Conservation (phyloP, 2,329 filamentous ascomycete species). For the Aspergillus japonicus region DNA sequence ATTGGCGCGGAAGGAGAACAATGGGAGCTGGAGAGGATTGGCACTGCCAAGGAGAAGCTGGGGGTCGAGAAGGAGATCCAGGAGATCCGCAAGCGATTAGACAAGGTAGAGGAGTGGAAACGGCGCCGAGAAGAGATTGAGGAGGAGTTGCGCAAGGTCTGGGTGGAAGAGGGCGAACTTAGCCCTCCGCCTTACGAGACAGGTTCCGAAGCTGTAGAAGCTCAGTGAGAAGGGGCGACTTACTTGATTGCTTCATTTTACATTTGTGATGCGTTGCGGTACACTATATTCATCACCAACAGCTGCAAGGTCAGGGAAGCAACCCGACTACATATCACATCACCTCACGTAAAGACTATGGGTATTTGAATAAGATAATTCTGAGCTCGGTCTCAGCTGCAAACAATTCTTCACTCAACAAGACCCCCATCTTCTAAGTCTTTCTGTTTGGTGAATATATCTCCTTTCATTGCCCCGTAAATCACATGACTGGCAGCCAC, state of each 20-base stretch:
- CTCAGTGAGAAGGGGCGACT: not conserved
- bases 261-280: too few relatives aligned
- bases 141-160: slow-evolving; percentile 67
- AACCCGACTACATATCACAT: too few relatives aligned
- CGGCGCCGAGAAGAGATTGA: slow-evolving; percentile 76
- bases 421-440: too few relatives aligned
- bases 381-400: too few relatives aligned
- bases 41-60: slow-evolving; percentile 88
- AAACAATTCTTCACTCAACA: too few relatives aligned
- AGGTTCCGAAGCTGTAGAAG: slow-evolving; percentile 17
- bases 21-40: slow-evolving; percentile 92
- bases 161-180: slow-evolving; percentile 50
- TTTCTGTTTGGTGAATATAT: not conserved
- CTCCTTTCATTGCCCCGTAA: not conserved
- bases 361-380: not conserved
- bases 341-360: not conserved
- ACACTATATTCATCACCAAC: not conserved
- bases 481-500: slow-evolving; percentile 9
- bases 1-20: slow-evolving; percentile 76
- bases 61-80: slow-evolving; percentile 87
- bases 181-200: slow-evolving; percentile 38
- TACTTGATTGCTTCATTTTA: not conserved
- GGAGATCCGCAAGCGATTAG: slow-evolving; percentile 75
- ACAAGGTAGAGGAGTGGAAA: slow-evolving; percentile 83
- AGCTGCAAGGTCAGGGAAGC: not conserved